Base-by-base conservation (phyloP, 1,284 basidiomycete species). In the Ceratobasidium sp. region DNA sequence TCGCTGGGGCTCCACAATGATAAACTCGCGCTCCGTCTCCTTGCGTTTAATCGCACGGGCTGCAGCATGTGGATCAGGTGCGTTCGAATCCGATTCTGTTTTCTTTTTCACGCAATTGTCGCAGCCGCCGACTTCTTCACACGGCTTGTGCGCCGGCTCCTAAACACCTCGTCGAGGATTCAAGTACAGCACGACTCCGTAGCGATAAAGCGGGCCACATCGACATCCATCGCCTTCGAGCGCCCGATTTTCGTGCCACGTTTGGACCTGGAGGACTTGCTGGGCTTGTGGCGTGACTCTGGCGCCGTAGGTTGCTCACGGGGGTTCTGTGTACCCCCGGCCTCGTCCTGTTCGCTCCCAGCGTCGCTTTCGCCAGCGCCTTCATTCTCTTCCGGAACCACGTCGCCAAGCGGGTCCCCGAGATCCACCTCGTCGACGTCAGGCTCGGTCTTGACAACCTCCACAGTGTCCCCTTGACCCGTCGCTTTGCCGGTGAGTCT, bases 1-100 rank as follows among this genome's bases (percentile, higher is more conserved):
- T 19, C 40, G 62, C 40, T 43, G n/a, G 62, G 17, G 62, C 9
- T 65, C 62, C n/a, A n/a, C 62, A 46, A 46, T 11, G 15, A 65
- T 15, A 22, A 65, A 8, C 44, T 65, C 34, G n/a, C n/a, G 43
- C 11, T 65, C 62, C 15, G 37, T 43, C 37, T 62, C 29, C 15
- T 65, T 17, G 40, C 62, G 62, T 29, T 65, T 43, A 17, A n/a
- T 19, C 22, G 40, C 62, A 5, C n/a, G 62, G n/a, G 9, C n/a
- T n/a, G 2, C 9, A 22, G 40, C 40, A 15, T 49, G 40, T 1
- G 9, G 2, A 32, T 65, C 40, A 17, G 22, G 56, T 57, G 13
- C 29, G 13, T 43, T 15, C n/a, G 8, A 19, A 15, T 65, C 61
- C 61, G 13, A 11, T 9, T 43, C 15, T 6, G 29, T 25, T 25